Evolutionary conservation across 1,284 basidiomycete species (phyloP), one percentile per base, ranked within the genome.

Genomic region (Irpex lacteus): DNA sequence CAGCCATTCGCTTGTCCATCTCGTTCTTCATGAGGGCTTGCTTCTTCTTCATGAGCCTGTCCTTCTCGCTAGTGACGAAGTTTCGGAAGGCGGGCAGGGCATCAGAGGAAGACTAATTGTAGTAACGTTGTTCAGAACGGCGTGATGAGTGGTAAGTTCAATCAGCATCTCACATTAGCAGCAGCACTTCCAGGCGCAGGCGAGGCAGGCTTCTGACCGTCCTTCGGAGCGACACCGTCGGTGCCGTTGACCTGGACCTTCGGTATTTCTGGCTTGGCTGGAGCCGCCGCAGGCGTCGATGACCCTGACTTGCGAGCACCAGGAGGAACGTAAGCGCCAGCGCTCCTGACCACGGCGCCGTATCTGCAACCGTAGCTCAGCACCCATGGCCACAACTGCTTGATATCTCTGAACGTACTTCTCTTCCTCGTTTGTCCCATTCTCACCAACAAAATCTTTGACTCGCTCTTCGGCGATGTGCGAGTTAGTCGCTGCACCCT

Each of bases 401-500:
- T 37, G 66, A 61, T 62, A 55, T 57, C 18, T 34, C 2, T 13
- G 11, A 11, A 81, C 84, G 69, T 71, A 95, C 94, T 95, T 96
- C 81, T 98, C 96, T 78, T 98, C 98, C 78, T 99, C 97, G 74
- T 97, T 94, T 64, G 83, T 75, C 32, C 90, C 89, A 67, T 84
- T 88, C 70, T 93, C 91, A 69, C 91, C 91, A 4, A 79, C 72
- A 44, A 81, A 77, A 53, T 82, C 80, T 70, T 90, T 77, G 58
- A 88, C 88, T 66, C 97, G 87, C 78, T 99, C 97, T 76, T 99
- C 97, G 59, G 91, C 90, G 61, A 98, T 76, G 76, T 99, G 97
- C 1, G 89, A 78, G 76, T 98, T 99, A 73, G 76, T 88, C 5
- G 87, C 81, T 4, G 82, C 69, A 66, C 84, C 78, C 94, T 95